Conservation (phyloP, 208 protist genomes). For the Crithidia mellificae region DNA sequence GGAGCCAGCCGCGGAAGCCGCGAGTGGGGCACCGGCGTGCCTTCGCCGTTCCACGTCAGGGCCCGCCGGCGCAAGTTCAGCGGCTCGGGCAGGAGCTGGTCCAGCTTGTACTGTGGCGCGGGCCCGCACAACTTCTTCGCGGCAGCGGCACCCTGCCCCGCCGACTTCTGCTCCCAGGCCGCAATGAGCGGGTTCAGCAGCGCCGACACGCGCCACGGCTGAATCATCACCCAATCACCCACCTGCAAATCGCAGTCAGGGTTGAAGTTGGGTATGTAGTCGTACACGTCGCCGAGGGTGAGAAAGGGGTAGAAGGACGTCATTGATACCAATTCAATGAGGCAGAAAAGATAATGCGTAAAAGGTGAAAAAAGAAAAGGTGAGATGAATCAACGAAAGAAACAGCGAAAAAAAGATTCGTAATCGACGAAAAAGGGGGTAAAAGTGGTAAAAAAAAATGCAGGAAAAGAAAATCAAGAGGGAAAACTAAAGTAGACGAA, state of each 20-base stretch:
- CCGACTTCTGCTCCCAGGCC: slow-evolving; percentile 30
- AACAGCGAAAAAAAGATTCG: slow-evolving; percentile 11
- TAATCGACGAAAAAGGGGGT: too few relatives aligned
- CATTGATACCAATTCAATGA: slow-evolving; percentile 12
- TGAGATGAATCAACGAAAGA: slow-evolving; percentile 17
- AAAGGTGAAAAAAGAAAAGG: too few relatives aligned
- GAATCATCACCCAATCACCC: slow-evolving; percentile 84
- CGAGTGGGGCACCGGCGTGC: background rate
- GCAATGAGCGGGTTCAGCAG: slow-evolving; percentile 65
- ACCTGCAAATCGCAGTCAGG: slow-evolving; percentile 61
- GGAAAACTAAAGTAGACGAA: slow-evolving; percentile 18
- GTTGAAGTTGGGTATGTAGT: slow-evolving; percentile 75
- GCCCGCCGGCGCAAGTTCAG: slow-evolving; percentile 26
- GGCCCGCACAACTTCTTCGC: background rate
- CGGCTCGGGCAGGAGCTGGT: slow-evolving; percentile 30
- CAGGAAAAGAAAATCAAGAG: background rate
- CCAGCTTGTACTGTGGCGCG: slow-evolving; percentile 23
- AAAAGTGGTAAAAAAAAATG: background rate
- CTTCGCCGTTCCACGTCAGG: slow-evolving; percentile 14
- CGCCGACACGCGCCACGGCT: slow-evolving; percentile 40
- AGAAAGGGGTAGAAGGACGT: slow-evolving; percentile 29
- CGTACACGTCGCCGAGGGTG: slow-evolving; percentile 44
- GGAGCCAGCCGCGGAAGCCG: slow-evolving; percentile 19
- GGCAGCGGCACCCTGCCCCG: background rate
- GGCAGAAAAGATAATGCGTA: background rate